Evolutionary conservation across 1,139 yeast species (phyloP).

Genomic region (Trichomonascaceae sp.): DNA sequence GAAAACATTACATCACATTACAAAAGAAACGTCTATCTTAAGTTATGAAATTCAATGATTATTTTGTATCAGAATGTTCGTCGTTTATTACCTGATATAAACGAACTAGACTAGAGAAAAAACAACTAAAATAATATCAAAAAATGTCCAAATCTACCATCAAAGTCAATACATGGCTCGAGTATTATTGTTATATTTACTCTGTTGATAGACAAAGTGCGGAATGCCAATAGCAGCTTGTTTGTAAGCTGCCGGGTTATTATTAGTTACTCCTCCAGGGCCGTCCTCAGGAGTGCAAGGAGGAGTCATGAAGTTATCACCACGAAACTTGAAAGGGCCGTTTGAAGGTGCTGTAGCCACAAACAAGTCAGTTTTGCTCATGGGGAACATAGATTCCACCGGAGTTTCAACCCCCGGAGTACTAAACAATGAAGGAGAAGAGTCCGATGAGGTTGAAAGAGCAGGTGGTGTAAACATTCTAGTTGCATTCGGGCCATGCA

Average conservation of each 20-base stretch:
- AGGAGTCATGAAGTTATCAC: conserved; percentile 26
- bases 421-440: conserved; percentile 12
- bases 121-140: neutral
- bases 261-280: neutral
- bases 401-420: conserved; percentile 8
- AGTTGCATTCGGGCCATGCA: conserved; percentile 6
- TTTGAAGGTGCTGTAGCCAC: conserved; percentile 9
- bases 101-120: neutral
- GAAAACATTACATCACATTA: too few species aligned
- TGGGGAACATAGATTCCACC: conserved; percentile 6
- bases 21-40: too few species aligned
- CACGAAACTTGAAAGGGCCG: conserved; percentile 15
- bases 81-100: neutral
- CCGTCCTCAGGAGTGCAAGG: conserved; percentile 30
- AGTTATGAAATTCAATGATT: too few species aligned
- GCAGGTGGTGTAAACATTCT: conserved; percentile 19
- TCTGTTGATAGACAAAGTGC: neutral
- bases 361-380: conserved; percentile 6
- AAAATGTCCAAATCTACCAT: neutral
- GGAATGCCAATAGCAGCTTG: neutral
- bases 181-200: neutral
- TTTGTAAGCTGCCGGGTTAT: neutral
- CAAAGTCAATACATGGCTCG: neutral
- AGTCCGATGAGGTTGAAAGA: conserved; percentile 12
- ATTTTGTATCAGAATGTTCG: neutral